phyloP scores from a whole-genome alignment of 2,329 filamentous ascomycete species.

The Talaromyces pinophilus region DNA sequence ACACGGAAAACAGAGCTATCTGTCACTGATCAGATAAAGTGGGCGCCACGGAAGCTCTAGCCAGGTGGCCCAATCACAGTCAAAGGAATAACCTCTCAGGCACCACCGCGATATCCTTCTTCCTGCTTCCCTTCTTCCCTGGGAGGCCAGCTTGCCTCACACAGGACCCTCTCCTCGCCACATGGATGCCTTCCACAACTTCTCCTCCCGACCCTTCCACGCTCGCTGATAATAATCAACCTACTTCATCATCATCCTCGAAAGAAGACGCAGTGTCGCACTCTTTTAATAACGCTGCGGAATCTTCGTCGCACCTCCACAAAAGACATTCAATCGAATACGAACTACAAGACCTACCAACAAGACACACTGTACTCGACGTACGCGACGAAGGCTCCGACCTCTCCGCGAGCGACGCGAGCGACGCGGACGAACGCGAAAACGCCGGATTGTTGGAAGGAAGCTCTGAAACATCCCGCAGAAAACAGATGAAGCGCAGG shows the following conservation, averaged over 20 bases:
- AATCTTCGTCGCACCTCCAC: constrained; percentile 15
- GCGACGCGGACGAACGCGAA: constrained; percentile 26
- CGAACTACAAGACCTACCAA: constrained; percentile 5
- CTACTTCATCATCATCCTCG: neutral
- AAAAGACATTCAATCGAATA: constrained; percentile 20
- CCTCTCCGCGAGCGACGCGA: constrained; percentile 10
- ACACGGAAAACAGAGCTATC: neutral
- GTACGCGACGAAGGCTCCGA: constrained; percentile 9
- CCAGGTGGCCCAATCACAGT: constrained; percentile 2
- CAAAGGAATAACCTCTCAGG: constrained; percentile 16
- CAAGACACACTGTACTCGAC: constrained; percentile 12
- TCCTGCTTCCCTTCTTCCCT: constrained; percentile 11
- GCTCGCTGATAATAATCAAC: constrained; percentile 16
- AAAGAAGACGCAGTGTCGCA: constrained; percentile 8
- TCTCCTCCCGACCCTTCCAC: constrained; percentile 19
- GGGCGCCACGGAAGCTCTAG: constrained; percentile 6
- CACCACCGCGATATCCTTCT: constrained; percentile 6
- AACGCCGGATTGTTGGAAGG: constrained; percentile 21
- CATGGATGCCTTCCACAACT: constrained; percentile 23
- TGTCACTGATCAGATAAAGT: neutral
- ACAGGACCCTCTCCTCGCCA: constrained; percentile 22
- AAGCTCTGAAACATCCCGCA: constrained; percentile 10
- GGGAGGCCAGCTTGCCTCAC: constrained; percentile 32
- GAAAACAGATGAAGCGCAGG: constrained; percentile 42
- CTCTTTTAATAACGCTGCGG: constrained; percentile 25